These are phyloP conservation scores for Backusella circina DNA, from an alignment of 192 early-diverging fungal species.

Conservation along the genomic window DNA sequence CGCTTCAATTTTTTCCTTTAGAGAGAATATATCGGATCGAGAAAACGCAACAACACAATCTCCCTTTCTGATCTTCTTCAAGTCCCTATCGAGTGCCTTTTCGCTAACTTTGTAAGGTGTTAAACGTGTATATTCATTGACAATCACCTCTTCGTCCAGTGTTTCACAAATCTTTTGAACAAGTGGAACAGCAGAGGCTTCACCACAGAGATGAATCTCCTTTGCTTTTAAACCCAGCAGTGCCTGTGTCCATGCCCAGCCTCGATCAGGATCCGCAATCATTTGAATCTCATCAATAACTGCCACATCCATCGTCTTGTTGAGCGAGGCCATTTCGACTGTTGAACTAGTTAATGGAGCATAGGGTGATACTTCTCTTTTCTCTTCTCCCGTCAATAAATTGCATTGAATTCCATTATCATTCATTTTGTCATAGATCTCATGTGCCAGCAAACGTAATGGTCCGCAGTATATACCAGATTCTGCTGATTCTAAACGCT, in stretches of 20 bases:
- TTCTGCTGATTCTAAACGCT: constrained; percentile 58
- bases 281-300: constrained; percentile 99
- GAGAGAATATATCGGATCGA: constrained; percentile 70
- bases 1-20: constrained; percentile 76
- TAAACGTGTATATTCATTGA: constrained; percentile 76
- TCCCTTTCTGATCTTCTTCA: constrained; percentile 63
- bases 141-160: constrained; percentile 77
- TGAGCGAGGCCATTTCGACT: constrained; percentile 83
- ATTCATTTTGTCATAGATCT: constrained; percentile 88
- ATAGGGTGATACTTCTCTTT: constrained; percentile 43
- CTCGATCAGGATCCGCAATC: constrained; percentile 79
- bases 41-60: constrained; percentile 94
- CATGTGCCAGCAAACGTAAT: constrained; percentile 87
- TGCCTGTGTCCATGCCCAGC: constrained; percentile 96
- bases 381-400: constrained; percentile 91
- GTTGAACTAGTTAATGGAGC: constrained; percentile 69
- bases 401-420: constrained; percentile 70
- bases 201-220: constrained; percentile 93
- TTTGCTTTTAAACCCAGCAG: constrained; percentile 71
- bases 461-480: constrained; percentile 88
- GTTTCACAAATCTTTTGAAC: constrained; percentile 67
- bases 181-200: constrained; percentile 79
- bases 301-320: constrained; percentile 65
- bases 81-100: constrained; percentile 51
- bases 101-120: constrained; percentile 58